Base-by-base conservation (phyloP, 2,329 filamentous ascomycete genomes). In the Pyrenochaeta sp. region DNA sequence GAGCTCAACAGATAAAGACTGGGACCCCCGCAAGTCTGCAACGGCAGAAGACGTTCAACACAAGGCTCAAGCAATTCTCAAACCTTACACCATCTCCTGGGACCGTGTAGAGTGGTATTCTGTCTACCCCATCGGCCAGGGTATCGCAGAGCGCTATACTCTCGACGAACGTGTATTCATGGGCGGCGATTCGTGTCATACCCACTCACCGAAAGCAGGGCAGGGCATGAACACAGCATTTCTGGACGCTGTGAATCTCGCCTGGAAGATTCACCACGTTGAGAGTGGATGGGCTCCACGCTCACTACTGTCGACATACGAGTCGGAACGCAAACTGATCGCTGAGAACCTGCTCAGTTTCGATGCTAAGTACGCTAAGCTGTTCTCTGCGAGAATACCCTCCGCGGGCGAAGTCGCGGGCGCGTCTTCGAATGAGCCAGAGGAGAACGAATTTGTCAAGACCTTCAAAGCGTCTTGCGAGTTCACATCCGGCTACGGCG, bases 261-360 rank as follows among this genome's bases (percentile, higher is more conserved):
- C 93, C 7, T 98, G 93, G 93, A 98, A 98, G 81, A 91, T 97
- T 50, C 93, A 97, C 74, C 88, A 91, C 36, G 94, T 97, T 9
- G 93, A 97, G 74, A 84, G 85, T 27, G 92, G 92, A 12, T 91
- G 96, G 66, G 91, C 92, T 1, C 80, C 88, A 30, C 89, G 91
- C 59, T 86, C 86, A 2, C 83, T 95, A 19, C 85, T 98, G 50
- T 86, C 88, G 61, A 95, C 93, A 0, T 98, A 97, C 76, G 92
- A 97, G 79, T 84, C 85, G 2, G 93, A 97, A 79, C 89, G 93
- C 56, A 93, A 91, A 74, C 84, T 90, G 55, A 90, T 96, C 42
- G 94, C 94, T 5, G 91, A 97, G 78, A 91, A 87, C 10, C 85
- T 97, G 0, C 84, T 97, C 12, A 84, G 90, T 73, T 97, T 97